These are phyloP conservation scores for Medicago lupulina DNA, from an alignment of 306 rosid species.

Conservation along the genomic window DNA sequence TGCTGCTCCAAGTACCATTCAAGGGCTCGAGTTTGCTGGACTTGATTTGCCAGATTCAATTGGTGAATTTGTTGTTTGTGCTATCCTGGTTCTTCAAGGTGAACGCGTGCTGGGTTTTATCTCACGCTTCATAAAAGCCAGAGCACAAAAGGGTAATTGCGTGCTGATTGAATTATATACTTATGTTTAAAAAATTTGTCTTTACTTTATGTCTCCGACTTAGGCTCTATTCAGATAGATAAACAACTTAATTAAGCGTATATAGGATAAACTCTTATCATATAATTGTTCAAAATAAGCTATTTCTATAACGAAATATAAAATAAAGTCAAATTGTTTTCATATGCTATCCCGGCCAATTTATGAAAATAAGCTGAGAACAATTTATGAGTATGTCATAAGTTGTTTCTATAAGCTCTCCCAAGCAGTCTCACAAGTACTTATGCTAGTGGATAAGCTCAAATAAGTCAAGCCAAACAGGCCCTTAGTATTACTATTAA, in stretches of 20 bases:
- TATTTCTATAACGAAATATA: too few relatives aligned
- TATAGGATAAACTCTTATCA: too few relatives aligned
- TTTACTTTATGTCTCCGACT: constrained; percentile 31
- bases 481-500: constrained; percentile 2
- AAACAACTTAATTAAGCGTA: too few relatives aligned
- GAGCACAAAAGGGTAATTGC: constrained; percentile 74
- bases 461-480: too few relatives aligned
- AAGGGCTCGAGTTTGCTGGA: constrained; percentile 92
- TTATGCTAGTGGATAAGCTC: too few relatives aligned
- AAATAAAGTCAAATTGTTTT: background rate
- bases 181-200: constrained; percentile 8
- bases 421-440: background rate
- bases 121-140: constrained; percentile 94
- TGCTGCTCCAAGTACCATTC: constrained; percentile 73
- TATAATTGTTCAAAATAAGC: too few relatives aligned
- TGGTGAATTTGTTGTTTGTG: constrained; percentile 83
- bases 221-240: background rate
- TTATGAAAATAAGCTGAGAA: background rate
- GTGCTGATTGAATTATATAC: constrained; percentile 13
- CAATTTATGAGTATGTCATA: background rate
- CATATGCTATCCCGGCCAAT: background rate
- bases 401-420: background rate
- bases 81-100: constrained; percentile 89
- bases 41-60: constrained; percentile 97
- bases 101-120: constrained; percentile 77